Evolutionary conservation across 2,329 filamentous ascomycete genomes (phyloP), one percentile per base, ranked within the genome.

Genomic region (Fulvia fulva): DNA sequence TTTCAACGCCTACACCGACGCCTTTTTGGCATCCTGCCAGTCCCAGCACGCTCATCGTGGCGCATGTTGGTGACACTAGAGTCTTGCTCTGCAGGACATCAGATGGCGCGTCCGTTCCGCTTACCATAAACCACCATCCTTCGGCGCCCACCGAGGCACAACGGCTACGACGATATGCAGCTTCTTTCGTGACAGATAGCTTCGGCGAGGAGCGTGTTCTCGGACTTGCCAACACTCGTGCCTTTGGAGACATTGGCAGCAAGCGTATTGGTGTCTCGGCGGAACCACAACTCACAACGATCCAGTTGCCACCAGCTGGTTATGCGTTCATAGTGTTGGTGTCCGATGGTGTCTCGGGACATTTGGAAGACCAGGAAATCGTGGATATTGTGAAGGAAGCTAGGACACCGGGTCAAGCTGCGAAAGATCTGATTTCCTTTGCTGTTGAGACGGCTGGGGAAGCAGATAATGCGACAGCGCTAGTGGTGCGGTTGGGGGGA

Each of bases 151-250:
- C 86, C 56, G 94, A 99, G 78, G 87, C 88, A 9, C 87, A 85
- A 44, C 85, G 94, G 7, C 82, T 99, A 23, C 88, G 92, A 46
- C 87, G 92, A 51, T 97, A 92, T 71, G 89, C 91, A 1, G 85
- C 89, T 28, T 87, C 88, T 2, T 93, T 97, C 71, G 88, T 96
- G 19, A 94, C 93, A 0, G 94, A 99, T 76, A 95, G 90, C 32
- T 99, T 99, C 73, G 94, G 94, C 70, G 94, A 99, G 76, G 92
- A 97, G 76, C 91, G 94, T 66, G 94, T 99, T 74, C 87, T 87
- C 14, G 93, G 94, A 0, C 82, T 99, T 0, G 94, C 94, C 66
- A 99, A 99, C 76, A 95, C 90, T 30, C 89, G 94, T 28, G 83
- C 94, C 3, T 97, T 99, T 71, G 94, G 94, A 25, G 94, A 99